These are phyloP conservation scores for Takakia lepidozioides DNA, from an alignment of 225 moss, liverwort and hornwort genomes.

Conservation along the genomic window DNA sequence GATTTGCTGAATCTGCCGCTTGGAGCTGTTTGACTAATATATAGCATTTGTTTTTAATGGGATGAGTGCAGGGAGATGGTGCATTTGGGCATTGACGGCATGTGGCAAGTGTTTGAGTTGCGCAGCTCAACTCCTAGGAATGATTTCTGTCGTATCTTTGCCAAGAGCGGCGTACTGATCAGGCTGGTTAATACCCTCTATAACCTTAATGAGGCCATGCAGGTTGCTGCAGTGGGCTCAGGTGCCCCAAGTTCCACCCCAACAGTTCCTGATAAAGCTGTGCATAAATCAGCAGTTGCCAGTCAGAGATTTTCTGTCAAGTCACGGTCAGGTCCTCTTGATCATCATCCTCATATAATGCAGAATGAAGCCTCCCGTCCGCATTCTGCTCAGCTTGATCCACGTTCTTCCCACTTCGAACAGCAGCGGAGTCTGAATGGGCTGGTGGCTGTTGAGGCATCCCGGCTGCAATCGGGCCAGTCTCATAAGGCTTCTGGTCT, in stretches of 20 bases:
- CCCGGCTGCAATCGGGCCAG: constrained; percentile 36
- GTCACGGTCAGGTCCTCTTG: constrained; percentile 44
- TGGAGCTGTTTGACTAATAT: no score
- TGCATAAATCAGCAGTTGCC: constrained; percentile 7
- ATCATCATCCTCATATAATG: constrained; percentile 27
- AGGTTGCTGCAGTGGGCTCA: constrained; percentile 19
- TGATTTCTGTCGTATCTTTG: constrained; percentile 93
- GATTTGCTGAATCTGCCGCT: no score
- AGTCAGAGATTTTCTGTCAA: not conserved
- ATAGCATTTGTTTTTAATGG: no score
- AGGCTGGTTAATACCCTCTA: constrained; percentile 91
- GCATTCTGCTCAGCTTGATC: constrained; percentile 50
- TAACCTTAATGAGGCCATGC: constrained; percentile 78
- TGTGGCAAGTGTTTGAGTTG: constrained; percentile 92
- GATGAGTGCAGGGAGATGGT: constrained; percentile 83
- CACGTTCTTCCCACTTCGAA: constrained; percentile 33
- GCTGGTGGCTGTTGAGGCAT: constrained; percentile 20
- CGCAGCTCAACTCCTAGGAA: constrained; percentile 69
- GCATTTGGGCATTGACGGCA: constrained; percentile 86
- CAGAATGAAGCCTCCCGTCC: constrained; percentile 32
- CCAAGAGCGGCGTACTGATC: constrained; percentile 84
- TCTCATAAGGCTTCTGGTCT: constrained; percentile 43
- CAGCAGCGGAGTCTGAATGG: constrained; percentile 37
- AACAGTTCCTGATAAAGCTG: constrained; percentile 6
- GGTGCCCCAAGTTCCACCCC: constrained; percentile 9